Percentiles rank a stretch among this genome's conserved stretches.
Conservation (phyloP, 257 asterid genomes). For the Gentiana straminea region DNA sequence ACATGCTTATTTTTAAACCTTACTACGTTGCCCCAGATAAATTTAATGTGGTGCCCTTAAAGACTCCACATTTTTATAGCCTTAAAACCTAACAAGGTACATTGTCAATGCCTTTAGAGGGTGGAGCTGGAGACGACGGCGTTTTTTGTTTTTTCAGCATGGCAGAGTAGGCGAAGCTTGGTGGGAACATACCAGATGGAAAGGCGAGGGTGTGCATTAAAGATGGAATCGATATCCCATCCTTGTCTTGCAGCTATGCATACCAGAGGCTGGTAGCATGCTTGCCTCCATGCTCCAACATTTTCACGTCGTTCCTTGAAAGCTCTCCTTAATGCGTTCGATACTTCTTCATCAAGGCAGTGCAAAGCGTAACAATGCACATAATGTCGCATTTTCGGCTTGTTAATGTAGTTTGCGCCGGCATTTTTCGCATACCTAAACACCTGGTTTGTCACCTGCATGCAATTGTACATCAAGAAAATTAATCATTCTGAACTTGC, state of each 20-base stretch:
- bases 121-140: slow-evolving; percentile 31
- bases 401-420: slow-evolving; percentile 96
- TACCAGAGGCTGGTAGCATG: slow-evolving; percentile 87
- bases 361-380: slow-evolving; percentile 96
- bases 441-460: slow-evolving; percentile 90
- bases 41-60: no score
- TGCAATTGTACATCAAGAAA: no score
- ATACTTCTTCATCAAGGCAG: slow-evolving; percentile 84
- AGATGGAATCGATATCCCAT: slow-evolving; percentile 91
- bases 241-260: slow-evolving; percentile 74
- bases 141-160: slow-evolving; percentile 60
- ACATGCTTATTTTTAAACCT: no score
- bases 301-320: slow-evolving; percentile 95
- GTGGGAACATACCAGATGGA: slow-evolving; percentile 96
- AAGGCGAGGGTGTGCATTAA: slow-evolving; percentile 77
- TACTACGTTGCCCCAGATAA: no score
- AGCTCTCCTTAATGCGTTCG: slow-evolving; percentile 59
- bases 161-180: slow-evolving; percentile 97
- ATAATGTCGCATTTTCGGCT: slow-evolving; percentile 96
- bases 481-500: no score
- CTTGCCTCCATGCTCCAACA: slow-evolving; percentile 95
- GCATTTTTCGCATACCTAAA: slow-evolving; percentile 82
- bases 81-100: no score
- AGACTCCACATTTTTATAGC: no score
- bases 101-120: slow-evolving; percentile 6